Base-by-base conservation (phyloP, 1,284 basidiomycete genomes). In the Tremellales sp. region DNA sequence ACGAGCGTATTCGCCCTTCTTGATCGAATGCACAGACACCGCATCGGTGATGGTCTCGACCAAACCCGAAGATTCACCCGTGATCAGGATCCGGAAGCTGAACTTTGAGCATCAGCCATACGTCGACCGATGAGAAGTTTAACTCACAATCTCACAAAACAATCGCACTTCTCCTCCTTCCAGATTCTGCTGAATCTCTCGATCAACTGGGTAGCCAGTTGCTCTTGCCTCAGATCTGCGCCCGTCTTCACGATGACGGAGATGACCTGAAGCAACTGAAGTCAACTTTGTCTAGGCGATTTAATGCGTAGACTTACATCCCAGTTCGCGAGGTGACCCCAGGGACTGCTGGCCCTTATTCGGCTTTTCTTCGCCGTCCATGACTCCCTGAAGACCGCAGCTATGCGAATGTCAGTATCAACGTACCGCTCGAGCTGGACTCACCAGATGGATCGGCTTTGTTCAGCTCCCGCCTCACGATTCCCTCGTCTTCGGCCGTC, bases 171-270 rank as follows among this genome's bases (percentile, higher is more conserved):
- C 70, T 95, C 92, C 58, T 97, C 93, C 59, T 83, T 82, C 91
- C 92, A 99, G 63, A 99, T 97, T 48, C 82, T 77, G 51, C 87
- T 85, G 66, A 99, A 97, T 65, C 94, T 87, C 57, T 78, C 85
- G 49, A 99, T 94, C 7, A 99, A 80, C 66, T 97, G 92, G 7
- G 93, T 88, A 6, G 95, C 95, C 24, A 99, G 79, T 72, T 98
- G 95, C 69, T 99, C 95, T 74, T 99, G 95, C 40, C 95, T 82
- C 44, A 99, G 73, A 72, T 99, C 95, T 24, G 87, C 92, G 2
- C 94, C 95, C 3, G 93, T 97, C 75, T 99, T 99, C 67, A 99
- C 91, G 55, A 99, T 99, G 40, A 97, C 90, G 8, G 92, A 94
- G 39, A 97, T 82, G 56, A 93, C 91, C 71, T 73, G 41, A 13